Base-by-base conservation (phyloP, 768 basidiomycete genomes). In the Piloderma croceum region DNA sequence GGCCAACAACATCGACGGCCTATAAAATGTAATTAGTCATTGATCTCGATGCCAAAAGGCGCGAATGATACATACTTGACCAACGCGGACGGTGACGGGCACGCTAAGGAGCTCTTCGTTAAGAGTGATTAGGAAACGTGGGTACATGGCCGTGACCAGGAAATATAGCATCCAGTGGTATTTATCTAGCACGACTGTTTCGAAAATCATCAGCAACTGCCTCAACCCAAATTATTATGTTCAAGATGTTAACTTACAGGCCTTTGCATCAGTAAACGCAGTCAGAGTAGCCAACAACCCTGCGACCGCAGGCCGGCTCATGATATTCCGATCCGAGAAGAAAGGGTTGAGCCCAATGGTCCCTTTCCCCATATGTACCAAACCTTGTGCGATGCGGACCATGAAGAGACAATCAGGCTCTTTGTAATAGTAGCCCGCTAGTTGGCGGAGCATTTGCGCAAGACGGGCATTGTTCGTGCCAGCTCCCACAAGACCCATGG, bases 291-390 rank as follows among this genome's bases (percentile, higher is more conserved):
- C 82, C 43, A 99, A 64, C 27, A 98, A 62, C 36, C 94, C 96
- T 24, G 92, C 91, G 11, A 96, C 74, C 5, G 91, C 91, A 1
- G 88, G 79, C 38, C 83, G 77, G 54, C 79, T 87, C 84, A 98
- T 85, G 55, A 94, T 83, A 39, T 75, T 79, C 27, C 94, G 79
- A 62, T 98, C 94, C 24, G 76, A 77, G 76, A 88, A 97, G 82
- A 96, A 97, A 3, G 96, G 94, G 60, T 94, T 97, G 51, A 99
- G 69, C 9, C 89, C 88, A 57, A 99, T 89, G 11, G 93, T 97
- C 24, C 96, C 96, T 65, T 99, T 99, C 61, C 96, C 96, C 93
- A 98, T 93, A 61, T 97, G 91, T n/a, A 97, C 86, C 52, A 98
- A 65, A 15, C 96, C 96, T 63, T 97, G 87, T 3, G 94, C 90